Percentiles rank a stretch among this genome's conserved stretches.
These are phyloP conservation scores for Nakazawaea ernobii DNA, from an alignment of 805 yeast species.

Conservation along the genomic window DNA sequence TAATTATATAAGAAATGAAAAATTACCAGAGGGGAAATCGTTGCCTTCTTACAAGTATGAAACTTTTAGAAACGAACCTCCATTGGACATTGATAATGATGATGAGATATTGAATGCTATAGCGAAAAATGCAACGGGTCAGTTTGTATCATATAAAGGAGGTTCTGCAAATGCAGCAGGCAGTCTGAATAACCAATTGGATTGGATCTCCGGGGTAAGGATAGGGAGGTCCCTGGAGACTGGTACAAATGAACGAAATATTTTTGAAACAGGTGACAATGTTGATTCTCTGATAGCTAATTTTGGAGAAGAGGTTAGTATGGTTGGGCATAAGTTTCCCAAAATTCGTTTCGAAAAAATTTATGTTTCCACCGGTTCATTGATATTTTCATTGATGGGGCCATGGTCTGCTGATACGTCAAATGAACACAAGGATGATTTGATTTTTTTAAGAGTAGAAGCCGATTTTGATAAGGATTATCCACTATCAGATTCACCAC, in stretches of 20 bases:
- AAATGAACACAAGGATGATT: slow-evolving; percentile 30
- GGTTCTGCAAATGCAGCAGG: slow-evolving; percentile 22
- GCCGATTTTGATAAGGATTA: slow-evolving; percentile 69
- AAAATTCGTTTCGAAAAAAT: slow-evolving; percentile 81
- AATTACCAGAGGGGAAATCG: slow-evolving; percentile 26
- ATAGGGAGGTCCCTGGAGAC: slow-evolving; percentile 50
- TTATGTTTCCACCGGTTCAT: slow-evolving; percentile 78
- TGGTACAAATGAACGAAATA: slow-evolving; percentile 21
- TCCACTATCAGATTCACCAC: slow-evolving; percentile 49
- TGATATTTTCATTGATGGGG: slow-evolving; percentile 75
- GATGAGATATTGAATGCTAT: slow-evolving; percentile 6
- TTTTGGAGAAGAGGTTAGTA: slow-evolving; percentile 86
- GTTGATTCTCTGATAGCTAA: slow-evolving; percentile 40
- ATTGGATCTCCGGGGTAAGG: slow-evolving; percentile 92
- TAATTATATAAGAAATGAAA: slow-evolving; percentile 31
- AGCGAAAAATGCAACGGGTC: slow-evolving; percentile 10
- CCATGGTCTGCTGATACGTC: slow-evolving; percentile 49
- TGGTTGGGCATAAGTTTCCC: slow-evolving; percentile 85
- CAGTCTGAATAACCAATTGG: slow-evolving; percentile 47
- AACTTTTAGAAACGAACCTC: slow-evolving; percentile 51
- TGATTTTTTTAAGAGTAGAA: slow-evolving; percentile 63
- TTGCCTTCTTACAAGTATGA: slow-evolving; percentile 30
- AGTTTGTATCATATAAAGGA: slow-evolving; percentile 19
- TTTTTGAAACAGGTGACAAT: slow-evolving; percentile 12
- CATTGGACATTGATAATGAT: slow-evolving; percentile 8